These are phyloP conservation scores for Moniliophthora roreri DNA, from an alignment of 1,284 basidiomycete species.

Conservation along the genomic window DNA sequence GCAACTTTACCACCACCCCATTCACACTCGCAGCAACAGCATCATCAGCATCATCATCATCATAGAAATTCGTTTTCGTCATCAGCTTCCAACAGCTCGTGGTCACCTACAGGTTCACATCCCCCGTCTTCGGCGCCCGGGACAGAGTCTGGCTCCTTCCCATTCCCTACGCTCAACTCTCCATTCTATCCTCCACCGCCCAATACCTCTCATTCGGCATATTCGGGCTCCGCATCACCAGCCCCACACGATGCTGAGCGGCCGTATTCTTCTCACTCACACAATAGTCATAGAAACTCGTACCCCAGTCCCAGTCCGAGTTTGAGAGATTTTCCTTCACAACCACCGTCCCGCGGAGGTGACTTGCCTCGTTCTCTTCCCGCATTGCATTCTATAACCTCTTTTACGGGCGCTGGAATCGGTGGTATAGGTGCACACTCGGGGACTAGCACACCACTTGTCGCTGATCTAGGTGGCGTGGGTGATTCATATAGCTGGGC, in stretches of 20 bases:
- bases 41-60: no score
- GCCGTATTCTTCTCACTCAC: not conserved
- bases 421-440: not conserved
- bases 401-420: not conserved
- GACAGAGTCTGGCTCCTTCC: not conserved
- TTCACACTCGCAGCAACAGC: no score
- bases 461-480: no score
- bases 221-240: not conserved
- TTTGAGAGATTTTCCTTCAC: not conserved
- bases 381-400: not conserved
- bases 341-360: not conserved
- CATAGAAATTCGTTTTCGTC: not conserved
- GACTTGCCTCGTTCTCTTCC: not conserved
- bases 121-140: not conserved
- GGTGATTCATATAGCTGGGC: no score
- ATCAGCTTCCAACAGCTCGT: not conserved
- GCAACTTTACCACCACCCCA: no score
- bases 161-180: slow-evolving; percentile 1
- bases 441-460: not conserved
- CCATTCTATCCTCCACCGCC: slow-evolving; percentile 2
- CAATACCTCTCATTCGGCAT: not conserved
- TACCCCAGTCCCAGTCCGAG: slow-evolving; percentile 1
- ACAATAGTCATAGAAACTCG: not conserved
- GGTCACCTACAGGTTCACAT: not conserved
- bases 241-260: not conserved